Conservation (phyloP, 208 protist species). For the Leishmania mexicana region DNA sequence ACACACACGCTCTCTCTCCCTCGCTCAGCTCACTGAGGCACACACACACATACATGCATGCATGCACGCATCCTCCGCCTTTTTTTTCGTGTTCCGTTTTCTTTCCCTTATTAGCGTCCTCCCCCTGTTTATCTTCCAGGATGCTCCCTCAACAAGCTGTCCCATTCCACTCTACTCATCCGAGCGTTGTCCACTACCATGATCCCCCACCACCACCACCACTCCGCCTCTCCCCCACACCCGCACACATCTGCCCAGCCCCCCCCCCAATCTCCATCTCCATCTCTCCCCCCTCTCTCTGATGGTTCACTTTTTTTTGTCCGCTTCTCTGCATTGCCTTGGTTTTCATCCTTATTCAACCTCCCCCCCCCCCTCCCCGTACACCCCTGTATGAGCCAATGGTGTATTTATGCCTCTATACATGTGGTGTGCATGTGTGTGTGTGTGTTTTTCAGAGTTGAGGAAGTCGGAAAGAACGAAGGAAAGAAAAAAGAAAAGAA, state of each 20-base stretch:
- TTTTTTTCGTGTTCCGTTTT: neutral
- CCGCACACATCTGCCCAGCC: neutral
- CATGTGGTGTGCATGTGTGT: neutral
- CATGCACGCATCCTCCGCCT: neutral
- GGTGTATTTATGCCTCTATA: too few species aligned
- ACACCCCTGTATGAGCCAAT: neutral
- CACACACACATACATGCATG: neutral
- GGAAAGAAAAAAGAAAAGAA: neutral
- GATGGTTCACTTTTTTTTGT: neutral
- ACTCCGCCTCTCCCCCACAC: neutral
- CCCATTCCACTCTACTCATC: neutral
- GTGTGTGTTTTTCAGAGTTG: neutral
- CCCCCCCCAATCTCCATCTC: neutral
- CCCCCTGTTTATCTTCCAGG: neutral
- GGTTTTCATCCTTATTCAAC: too few species aligned
- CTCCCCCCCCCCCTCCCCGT: neutral
- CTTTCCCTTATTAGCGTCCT: conserved; percentile 5
- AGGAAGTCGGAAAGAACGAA: too few species aligned
- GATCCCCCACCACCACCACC: too few species aligned
- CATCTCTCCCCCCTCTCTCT: neutral
- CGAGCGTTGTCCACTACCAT: neutral
- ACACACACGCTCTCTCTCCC: too few species aligned
- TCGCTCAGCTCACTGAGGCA: neutral
- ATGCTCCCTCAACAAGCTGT: neutral
- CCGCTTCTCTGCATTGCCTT: neutral